Conservation (phyloP, 1,284 basidiomycete genomes). For the Cryptococcus deneoformans region DNA sequence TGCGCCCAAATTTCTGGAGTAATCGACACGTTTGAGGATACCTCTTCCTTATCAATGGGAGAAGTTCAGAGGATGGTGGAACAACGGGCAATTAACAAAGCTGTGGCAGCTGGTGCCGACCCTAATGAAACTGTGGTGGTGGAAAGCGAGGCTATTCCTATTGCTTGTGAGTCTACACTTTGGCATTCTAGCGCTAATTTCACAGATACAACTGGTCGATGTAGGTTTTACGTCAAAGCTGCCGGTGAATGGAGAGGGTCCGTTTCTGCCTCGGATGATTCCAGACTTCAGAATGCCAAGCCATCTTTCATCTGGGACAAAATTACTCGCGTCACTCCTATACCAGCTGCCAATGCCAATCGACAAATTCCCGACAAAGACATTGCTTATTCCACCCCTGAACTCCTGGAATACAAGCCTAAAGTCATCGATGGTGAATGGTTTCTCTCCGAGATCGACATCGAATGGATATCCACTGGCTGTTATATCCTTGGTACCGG, state of each 20-base stretch:
- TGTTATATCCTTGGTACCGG: constrained; percentile 43
- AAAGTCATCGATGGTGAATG: constrained; percentile 40
- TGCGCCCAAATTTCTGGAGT: constrained; percentile 40
- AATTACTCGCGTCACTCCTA: background rate
- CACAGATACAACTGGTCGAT: constrained; percentile 30
- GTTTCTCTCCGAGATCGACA: constrained; percentile 35
- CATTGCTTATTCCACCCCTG: constrained; percentile 30
- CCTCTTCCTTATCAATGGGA: constrained; percentile 14
- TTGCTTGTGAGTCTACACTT: constrained; percentile 27
- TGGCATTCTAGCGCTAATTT: background rate
- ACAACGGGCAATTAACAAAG: constrained; percentile 52
- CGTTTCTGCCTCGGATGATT: background rate
- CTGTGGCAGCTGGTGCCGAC: constrained; percentile 54
- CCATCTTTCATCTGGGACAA: background rate
- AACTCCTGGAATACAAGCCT: constrained; percentile 29
- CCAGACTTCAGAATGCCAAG: background rate
- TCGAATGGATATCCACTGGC: constrained; percentile 40
- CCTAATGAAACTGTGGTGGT: constrained; percentile 51
- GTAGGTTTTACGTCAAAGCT: constrained; percentile 45
- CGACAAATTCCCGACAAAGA: constrained; percentile 1
- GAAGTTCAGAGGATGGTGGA: constrained; percentile 49
- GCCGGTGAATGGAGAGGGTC: constrained; percentile 39
- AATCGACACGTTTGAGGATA: constrained; percentile 41
- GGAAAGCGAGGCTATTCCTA: constrained; percentile 50
- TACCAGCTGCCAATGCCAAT: background rate